Base-by-base conservation (phyloP, 2,329 filamentous ascomycete genomes). In the Triangularia setosa region DNA sequence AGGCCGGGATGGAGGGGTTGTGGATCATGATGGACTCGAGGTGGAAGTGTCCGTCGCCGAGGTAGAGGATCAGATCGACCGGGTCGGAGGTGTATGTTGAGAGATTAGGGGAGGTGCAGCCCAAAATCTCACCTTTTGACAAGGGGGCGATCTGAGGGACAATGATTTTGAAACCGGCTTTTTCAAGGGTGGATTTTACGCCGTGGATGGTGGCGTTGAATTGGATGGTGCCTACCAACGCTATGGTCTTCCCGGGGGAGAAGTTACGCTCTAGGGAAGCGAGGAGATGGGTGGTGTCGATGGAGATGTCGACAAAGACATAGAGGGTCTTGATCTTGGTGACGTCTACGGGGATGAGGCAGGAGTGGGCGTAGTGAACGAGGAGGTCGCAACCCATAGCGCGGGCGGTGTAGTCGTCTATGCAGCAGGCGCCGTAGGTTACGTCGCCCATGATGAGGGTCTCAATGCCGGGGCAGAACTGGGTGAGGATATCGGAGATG, bases 1-100 rank as follows among this genome's bases (percentile, higher is more conserved):
- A 99, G 1, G 96, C 94, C 0, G 94, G 91, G 35, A 97, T 86
- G 4, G 82, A 79, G 0, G 96, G 95, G 78, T 99, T 99, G 75
- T 98, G 95, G 69, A 99, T 99, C 94, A 99, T 99, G 73, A 96
- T 94, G 73, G 92, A 96, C 78, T 99, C 95, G 53, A 99, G 89
- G 75, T 99, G 95, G 80, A 97, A 97, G 65, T 93, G 87, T 12
- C 93, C 93, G 73, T 97, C 93, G 56, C 93, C 93, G 14, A 97
- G 86, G 75, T 97, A 97, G 1, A 97, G 81, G 55, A 97, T 89
- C 68, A 92, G 78, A 73, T 96, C 91, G 23, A 93, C 86, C 27
- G 77, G 75, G 4, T 60, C 65, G 58, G 72, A 70, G 3, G 69
- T 65, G 62, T 69, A 72, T 4, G 62, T 69, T 0, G 71, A 62